Evolutionary conservation across 1,284 basidiomycete genomes (phyloP), one percentile per base, ranked within the genome.

Genomic region (Rhodofomes roseus): DNA sequence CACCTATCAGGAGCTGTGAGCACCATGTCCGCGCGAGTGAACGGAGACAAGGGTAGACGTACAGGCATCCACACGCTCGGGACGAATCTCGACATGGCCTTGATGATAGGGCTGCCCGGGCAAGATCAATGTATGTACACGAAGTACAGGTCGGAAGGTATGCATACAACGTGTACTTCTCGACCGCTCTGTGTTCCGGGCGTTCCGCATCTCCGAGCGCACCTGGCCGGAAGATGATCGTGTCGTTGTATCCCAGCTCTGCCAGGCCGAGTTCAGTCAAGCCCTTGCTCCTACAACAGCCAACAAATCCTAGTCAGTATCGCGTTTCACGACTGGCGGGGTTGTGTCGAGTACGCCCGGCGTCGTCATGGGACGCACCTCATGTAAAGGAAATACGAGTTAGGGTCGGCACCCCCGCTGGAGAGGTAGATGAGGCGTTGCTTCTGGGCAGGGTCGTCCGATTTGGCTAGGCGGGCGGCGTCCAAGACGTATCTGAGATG

Each of bases 351-450:
- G n/a, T n/a, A n/a, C n/a, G n/a, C n/a, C n/a, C n/a, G n/a, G n/a
- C n/a, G n/a, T n/a, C n/a, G n/a, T n/a, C n/a, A 48, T 37, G 53
- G 36, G 20, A 29, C 43, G 37, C 39, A 82, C 83, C 64, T 80
- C 2, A 73, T 27, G 62, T 87, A 90, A 8, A 86, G 73, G 64
- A 85, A 78, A 0, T 56, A 63, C 2, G 87, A 84, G 0, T 70
- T 73, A 0, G 82, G 61, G 66, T 82, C 74, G 16, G 86, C 81
- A 4, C 78, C 79, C 0, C 3, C 37, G 18, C 78, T 77, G 85
- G 89, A 92, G 59, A 88, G 71, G 69, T 93, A 93, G 11, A 93
- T 77, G 11, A 92, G 62, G 1, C 82, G 80, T 63, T 92, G 88
- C 3, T 73, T 62, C 50, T 75, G 72, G 6, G 61, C 44, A 9